Evolutionary conservation across 2,329 filamentous ascomycete species (phyloP).

Genomic region (Fusarium sp.): DNA sequence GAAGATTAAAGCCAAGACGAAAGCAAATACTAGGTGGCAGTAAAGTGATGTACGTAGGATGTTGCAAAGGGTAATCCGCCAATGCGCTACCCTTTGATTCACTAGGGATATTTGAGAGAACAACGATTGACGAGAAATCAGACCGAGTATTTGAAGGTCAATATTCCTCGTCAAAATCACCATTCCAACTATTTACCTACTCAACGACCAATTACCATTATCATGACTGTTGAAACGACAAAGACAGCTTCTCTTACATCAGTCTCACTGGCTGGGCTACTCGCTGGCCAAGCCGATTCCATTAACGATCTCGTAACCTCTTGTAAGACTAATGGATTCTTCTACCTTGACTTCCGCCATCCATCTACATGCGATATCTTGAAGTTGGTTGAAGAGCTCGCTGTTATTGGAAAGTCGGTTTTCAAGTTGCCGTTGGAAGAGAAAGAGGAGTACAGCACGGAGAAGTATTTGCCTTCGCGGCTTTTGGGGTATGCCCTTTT

Average conservation of each 20-base stretch:
- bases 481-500: not conserved
- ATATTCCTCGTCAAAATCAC: too few relatives aligned
- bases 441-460: conserved; percentile 9
- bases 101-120: not conserved
- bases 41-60: not conserved
- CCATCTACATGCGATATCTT: not conserved
- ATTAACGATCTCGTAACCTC: not conserved
- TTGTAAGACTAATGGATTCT: conserved; percentile 2
- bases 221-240: not conserved
- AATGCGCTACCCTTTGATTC: not conserved
- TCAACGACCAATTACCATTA: not conserved
- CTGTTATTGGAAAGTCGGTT: not conserved
- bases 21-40: not conserved
- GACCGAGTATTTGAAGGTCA: not conserved
- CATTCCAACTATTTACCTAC: not conserved
- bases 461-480: conserved; percentile 3
- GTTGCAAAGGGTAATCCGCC: not conserved
- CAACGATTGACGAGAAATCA: not conserved
- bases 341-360: conserved; percentile 4
- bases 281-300: not conserved
- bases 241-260: not conserved
- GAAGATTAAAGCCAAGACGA: too few relatives aligned
- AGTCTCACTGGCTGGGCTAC: not conserved
- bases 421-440: not conserved
- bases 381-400: not conserved